phyloP scores from a whole-genome alignment of 75 land plant species.

The Cunninghamia lanceolata region DNA sequence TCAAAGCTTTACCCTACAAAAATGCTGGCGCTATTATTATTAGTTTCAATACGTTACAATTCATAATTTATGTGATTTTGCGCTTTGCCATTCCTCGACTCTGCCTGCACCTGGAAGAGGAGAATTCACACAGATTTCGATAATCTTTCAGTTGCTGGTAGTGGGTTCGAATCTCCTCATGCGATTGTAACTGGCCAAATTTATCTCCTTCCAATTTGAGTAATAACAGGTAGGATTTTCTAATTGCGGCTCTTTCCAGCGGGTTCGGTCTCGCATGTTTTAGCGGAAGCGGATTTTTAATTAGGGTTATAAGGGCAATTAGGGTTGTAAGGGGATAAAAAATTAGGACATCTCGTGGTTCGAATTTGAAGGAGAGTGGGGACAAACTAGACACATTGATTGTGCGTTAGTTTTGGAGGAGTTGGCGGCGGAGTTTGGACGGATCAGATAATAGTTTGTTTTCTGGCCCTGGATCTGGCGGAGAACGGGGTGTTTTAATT shows the following conservation, averaged over 20 bases:
- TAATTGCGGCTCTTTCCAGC: not conserved
- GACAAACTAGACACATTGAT: not conserved
- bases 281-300: not conserved
- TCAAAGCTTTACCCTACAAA: no score
- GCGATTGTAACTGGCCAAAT: not conserved
- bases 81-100: not conserved
- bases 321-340: not conserved
- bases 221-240: not conserved
- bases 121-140: not conserved
- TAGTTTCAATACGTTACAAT: no score
- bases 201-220: not conserved
- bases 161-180: not conserved
- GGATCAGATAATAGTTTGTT: not conserved
- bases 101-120: not conserved
- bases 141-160: not conserved
- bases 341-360: not conserved
- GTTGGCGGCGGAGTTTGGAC: not conserved
- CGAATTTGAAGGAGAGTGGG: not conserved
- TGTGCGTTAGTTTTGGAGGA: not conserved
- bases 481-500: not conserved
- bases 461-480: not conserved
- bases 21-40: no score
- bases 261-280: not conserved
- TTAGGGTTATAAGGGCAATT: not conserved
- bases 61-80: no score